Conservation (phyloP, 768 basidiomycete genomes). For the Xerocomellus intermedius region DNA sequence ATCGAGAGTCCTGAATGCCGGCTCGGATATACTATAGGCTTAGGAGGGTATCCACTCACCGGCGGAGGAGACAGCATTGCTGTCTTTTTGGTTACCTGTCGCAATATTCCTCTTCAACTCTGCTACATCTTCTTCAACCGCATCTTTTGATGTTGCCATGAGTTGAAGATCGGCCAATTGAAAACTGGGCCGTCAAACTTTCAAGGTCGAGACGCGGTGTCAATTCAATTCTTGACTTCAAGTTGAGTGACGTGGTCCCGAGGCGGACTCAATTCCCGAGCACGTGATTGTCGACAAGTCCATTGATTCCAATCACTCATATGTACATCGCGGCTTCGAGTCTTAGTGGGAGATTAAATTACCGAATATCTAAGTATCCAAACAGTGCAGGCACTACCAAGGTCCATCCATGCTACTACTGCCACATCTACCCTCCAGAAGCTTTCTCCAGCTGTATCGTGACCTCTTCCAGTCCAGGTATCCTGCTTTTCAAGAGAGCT, state of each 20-base stretch:
- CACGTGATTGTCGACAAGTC: no score
- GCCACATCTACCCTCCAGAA: constrained; percentile 4
- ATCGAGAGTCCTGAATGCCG: constrained; percentile 69
- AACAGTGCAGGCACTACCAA: constrained; percentile 8
- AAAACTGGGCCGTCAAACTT: neutral
- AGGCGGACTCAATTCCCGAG: no score
- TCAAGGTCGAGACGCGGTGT: neutral
- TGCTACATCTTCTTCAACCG: constrained; percentile 41
- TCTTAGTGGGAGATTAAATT: constrained; percentile 6
- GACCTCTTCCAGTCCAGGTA: constrained; percentile 83
- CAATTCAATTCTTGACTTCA: neutral
- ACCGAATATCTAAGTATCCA: constrained; percentile 15
- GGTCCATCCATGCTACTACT: constrained; percentile 3
- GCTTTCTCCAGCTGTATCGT: constrained; percentile 78
- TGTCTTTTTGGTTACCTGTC: constrained; percentile 34
- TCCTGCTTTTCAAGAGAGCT: constrained; percentile 61
- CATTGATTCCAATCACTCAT: no score
- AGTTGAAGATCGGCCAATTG: neutral
- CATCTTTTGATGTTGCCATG: constrained; percentile 18
- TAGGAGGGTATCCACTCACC: constrained; percentile 16
- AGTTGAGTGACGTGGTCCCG: no score
- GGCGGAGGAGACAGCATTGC: constrained; percentile 17
- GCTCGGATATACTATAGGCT: neutral
- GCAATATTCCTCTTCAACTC: constrained; percentile 55
- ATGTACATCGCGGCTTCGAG: no score